Conservation (phyloP, 768 basidiomycete genomes). For the Amanita rubescens region DNA sequence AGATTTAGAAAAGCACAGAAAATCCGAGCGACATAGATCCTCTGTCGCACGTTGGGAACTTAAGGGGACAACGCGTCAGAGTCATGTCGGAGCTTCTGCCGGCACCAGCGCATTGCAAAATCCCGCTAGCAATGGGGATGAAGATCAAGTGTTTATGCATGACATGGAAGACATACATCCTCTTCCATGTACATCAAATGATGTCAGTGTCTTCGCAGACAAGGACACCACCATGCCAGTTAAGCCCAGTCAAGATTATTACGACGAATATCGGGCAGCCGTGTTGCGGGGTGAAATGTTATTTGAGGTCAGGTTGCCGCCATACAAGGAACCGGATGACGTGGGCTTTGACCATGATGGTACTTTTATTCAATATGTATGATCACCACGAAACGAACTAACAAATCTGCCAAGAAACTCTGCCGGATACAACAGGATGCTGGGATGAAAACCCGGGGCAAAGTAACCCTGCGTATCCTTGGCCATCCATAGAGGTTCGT, state of each 20-base stretch:
- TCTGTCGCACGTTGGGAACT: not conserved
- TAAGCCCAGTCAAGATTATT: not conserved
- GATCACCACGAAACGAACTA: not conserved
- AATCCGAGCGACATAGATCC: not conserved
- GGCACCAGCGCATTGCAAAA: not conserved
- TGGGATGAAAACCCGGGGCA: not conserved
- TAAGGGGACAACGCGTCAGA: not conserved
- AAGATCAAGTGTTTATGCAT: not conserved
- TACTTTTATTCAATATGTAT: not conserved
- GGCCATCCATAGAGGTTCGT: conserved; percentile 6
- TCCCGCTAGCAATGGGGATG: not conserved
- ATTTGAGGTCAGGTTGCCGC: not conserved
- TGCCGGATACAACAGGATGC: not conserved
- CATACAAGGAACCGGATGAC: not conserved
- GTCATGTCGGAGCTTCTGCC: not conserved
- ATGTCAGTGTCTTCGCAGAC: not conserved
- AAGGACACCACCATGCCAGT: not conserved
- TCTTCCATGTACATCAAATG: not conserved
- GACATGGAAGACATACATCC: not conserved
- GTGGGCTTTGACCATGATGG: not conserved
- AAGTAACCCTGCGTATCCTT: conserved; percentile 5
- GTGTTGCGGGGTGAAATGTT: not conserved
- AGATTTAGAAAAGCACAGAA: not conserved
- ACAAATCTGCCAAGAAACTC: not conserved
- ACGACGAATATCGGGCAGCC: not conserved